Conservation (phyloP, 2,329 filamentous ascomycete species). For the Trichoderma aggressivum region DNA sequence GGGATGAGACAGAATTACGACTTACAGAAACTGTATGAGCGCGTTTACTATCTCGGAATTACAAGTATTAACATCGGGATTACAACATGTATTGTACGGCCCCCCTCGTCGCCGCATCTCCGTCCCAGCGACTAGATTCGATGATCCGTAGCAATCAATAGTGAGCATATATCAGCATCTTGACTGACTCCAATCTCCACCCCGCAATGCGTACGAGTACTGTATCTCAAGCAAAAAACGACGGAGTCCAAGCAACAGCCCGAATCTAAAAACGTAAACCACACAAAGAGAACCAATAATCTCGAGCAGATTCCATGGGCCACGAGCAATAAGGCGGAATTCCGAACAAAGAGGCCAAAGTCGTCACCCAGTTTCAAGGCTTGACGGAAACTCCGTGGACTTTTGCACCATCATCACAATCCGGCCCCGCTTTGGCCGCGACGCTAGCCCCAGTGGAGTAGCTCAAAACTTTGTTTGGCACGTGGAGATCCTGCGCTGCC, state of each 20-base stretch:
- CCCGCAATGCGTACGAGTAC: background rate
- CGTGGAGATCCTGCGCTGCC: slow-evolving; percentile 3
- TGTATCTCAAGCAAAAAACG: background rate
- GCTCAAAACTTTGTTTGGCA: slow-evolving; percentile 3
- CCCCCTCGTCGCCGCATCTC: background rate
- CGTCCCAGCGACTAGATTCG: background rate
- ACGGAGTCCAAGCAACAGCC: background rate
- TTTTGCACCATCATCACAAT: background rate
- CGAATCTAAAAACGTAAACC: background rate
- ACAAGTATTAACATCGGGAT: background rate
- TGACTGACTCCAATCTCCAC: background rate
- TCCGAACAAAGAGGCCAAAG: background rate
- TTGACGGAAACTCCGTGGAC: slow-evolving; percentile 10
- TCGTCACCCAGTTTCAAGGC: background rate
- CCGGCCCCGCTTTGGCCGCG: background rate
- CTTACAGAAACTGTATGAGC: background rate
- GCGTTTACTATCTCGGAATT: background rate
- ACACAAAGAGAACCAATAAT: background rate
- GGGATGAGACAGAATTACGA: background rate
- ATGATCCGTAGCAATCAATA: background rate
- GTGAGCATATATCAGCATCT: background rate
- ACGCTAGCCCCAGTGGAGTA: background rate
- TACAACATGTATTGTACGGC: background rate
- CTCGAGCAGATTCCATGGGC: background rate
- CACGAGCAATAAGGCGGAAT: background rate